phyloP scores from a whole-genome alignment of 1,284 basidiomycete species.

The Earliella scabrosa region DNA sequence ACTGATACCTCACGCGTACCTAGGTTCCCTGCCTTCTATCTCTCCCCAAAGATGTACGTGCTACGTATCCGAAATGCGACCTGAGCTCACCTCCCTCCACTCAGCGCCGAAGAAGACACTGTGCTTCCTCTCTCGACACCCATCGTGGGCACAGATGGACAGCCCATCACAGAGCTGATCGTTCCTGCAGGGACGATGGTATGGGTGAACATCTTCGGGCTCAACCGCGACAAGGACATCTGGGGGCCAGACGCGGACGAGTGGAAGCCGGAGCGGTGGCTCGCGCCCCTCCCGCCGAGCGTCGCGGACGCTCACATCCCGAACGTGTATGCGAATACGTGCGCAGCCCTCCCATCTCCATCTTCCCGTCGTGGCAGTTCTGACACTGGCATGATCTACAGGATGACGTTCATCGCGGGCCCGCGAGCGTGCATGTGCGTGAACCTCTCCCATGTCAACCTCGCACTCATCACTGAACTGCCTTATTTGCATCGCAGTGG shows the following conservation, averaged over 20 bases:
- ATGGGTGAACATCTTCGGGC: slow-evolving; percentile 16
- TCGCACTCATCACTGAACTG: no score
- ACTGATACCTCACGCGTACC: no score
- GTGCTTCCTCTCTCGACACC: slow-evolving; percentile 8
- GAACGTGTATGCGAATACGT: slow-evolving; percentile 31
- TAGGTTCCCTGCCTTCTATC: slow-evolving; percentile 10
- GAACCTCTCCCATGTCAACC: no score
- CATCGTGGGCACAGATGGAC: neutral
- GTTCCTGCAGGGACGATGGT: slow-evolving; percentile 19
- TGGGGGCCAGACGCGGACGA: slow-evolving; percentile 48
- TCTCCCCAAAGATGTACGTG: slow-evolving; percentile 13
- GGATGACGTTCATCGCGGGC: slow-evolving; percentile 33
- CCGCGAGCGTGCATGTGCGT: slow-evolving; percentile 33
- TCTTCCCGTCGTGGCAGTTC: neutral
- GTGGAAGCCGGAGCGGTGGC: slow-evolving; percentile 46
- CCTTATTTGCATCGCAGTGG: no score
- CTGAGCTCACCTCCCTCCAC: slow-evolving; percentile 37
- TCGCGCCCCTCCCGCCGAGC: slow-evolving; percentile 32
- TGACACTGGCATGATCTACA: slow-evolving; percentile 2
- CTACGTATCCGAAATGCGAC: slow-evolving; percentile 18
- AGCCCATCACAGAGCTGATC: neutral
- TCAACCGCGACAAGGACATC: slow-evolving; percentile 30
- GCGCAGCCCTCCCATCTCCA: no score
- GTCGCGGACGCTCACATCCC: slow-evolving; percentile 28
- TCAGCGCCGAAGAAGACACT: slow-evolving; percentile 18